Conservation (phyloP, 2,329 filamentous ascomycete genomes). For the Calonectria hawksworthii region DNA sequence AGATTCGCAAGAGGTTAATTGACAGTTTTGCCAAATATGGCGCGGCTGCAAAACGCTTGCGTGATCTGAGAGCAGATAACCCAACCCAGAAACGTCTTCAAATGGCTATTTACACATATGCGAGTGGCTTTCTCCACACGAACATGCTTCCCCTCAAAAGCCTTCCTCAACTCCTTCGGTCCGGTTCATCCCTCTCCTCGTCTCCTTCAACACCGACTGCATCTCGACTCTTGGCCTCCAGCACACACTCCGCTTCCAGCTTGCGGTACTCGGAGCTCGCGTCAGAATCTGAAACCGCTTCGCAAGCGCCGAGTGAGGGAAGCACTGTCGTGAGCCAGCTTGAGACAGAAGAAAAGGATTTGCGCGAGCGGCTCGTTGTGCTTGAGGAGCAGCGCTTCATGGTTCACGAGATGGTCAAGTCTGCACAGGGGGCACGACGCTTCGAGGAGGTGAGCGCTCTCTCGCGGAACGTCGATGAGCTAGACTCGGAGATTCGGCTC, state of each 20-base stretch:
- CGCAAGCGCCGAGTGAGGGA: slow-evolving; percentile 60
- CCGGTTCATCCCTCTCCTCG: slow-evolving; percentile 53
- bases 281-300: slow-evolving; percentile 60
- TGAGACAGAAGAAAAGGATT: slow-evolving; percentile 86
- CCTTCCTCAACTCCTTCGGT: slow-evolving; percentile 74
- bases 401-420: slow-evolving; percentile 86
- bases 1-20: slow-evolving; percentile 89
- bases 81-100: slow-evolving; percentile 82
- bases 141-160: slow-evolving; percentile 92
- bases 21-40: slow-evolving; percentile 94
- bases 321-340: slow-evolving; percentile 71
- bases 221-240: slow-evolving; percentile 50
- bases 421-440: slow-evolving; percentile 80
- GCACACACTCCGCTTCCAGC: slow-evolving; percentile 53
- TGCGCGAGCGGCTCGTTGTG: slow-evolving; percentile 84
- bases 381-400: slow-evolving; percentile 94
- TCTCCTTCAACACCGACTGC: slow-evolving; percentile 43
- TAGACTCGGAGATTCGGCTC: slow-evolving; percentile 82
- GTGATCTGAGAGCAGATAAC: slow-evolving; percentile 81
- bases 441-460: slow-evolving; percentile 91
- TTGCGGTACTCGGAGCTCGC: slow-evolving; percentile 63
- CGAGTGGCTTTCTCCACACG: slow-evolving; percentile 85
- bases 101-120: slow-evolving; percentile 84
- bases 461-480: slow-evolving; percentile 83
- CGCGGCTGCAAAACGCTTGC: slow-evolving; percentile 82